Base-by-base conservation (phyloP, 2,329 filamentous ascomycete genomes). In the Colletotrichum filicis region DNA sequence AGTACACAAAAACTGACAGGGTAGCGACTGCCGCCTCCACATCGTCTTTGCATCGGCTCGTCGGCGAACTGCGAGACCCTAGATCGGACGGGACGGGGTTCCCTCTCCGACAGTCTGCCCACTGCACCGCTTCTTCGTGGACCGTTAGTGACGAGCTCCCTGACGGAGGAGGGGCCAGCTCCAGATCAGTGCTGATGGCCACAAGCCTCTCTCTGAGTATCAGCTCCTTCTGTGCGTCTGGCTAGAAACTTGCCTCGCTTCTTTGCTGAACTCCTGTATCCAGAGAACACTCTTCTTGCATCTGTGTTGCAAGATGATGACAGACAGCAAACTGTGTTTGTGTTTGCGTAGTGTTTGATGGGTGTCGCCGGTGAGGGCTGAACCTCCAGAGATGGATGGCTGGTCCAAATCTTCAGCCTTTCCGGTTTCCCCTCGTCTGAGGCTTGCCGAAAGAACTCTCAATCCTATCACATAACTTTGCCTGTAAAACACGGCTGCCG, bases 401-500 rank as follows among this genome's bases (percentile, higher is more conserved):
- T 63, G 42, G n/a, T 16, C 28, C 19, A 24, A 6, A 28, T 28
- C 46, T 63, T 19, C 30, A 55, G 35, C 37, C 30, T 63, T 35
- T 32, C 9, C 7, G n/a, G 42, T 16, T 24, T 59, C 46, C 46
- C 55, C 11, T 49, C 49, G 5, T 14, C 30, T 42, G 37, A 14
- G 19, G 26, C 14, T 42, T 55, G 37, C 32, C 26, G 59, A 9
- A 24, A 46, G 37, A 42, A 19, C 16, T 42, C 3, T 42, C 37
- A 19, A 26, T 64, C 19, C 35, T 37, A 63, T 19, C 26, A 24
- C 30, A 28, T 12, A 59, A 22, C 53, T 72, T 66, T 73, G 60
- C 49, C 64, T 73, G 66, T 73, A 70, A 73, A 73, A 70, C 66
- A 73, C 70, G 70, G 60, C 66, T 61, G 57, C 70, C 70, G 66